Evolutionary conservation across 495 filamentous ascomycete species (phyloP).

Genomic region (Hypoxylon lenormandii): DNA sequence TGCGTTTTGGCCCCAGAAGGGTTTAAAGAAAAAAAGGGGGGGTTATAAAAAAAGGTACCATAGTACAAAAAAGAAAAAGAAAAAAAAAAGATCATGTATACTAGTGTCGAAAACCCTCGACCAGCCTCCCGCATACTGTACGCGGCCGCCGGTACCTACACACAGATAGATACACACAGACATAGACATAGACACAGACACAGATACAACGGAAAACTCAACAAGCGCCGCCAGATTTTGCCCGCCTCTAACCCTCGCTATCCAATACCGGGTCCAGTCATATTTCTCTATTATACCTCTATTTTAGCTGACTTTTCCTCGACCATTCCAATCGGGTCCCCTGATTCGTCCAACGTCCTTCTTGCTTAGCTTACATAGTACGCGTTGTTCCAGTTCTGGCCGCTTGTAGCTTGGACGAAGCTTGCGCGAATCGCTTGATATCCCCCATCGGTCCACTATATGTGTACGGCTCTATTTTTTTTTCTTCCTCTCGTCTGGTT

Average conservation of each 20-base stretch:
- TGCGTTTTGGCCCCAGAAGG: conserved; percentile 22
- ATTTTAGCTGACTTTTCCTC: conserved; percentile 39
- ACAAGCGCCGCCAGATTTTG: conserved; percentile 26
- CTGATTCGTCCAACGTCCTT: conserved; percentile 38
- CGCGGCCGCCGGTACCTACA: conserved; percentile 1
- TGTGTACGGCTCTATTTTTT: conserved; percentile 27
- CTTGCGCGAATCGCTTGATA: conserved; percentile 47
- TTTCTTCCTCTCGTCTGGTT: conserved; percentile 6
- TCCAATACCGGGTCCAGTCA: conserved; percentile 25
- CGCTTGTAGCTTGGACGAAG: not conserved
- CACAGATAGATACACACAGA: too few species aligned
- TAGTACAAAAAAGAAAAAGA: conserved; percentile 1
- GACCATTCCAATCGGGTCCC: conserved; percentile 1
- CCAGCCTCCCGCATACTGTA: conserved; percentile 3
- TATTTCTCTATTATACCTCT: conserved; percentile 28
- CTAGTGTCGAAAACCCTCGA: not conserved
- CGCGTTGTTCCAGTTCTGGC: conserved; percentile 7
- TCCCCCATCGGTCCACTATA: conserved; percentile 36
- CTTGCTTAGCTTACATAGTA: conserved; percentile 39
- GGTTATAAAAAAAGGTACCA: not conserved
- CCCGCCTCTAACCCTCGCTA: conserved; percentile 17
- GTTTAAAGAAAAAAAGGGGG: conserved; percentile 6
- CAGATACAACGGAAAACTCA: not conserved
- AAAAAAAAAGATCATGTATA: too few species aligned
- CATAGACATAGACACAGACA: too few species aligned